phyloP scores from a whole-genome alignment of 2,329 filamentous ascomycete genomes.

The Verruconis gallopava region DNA sequence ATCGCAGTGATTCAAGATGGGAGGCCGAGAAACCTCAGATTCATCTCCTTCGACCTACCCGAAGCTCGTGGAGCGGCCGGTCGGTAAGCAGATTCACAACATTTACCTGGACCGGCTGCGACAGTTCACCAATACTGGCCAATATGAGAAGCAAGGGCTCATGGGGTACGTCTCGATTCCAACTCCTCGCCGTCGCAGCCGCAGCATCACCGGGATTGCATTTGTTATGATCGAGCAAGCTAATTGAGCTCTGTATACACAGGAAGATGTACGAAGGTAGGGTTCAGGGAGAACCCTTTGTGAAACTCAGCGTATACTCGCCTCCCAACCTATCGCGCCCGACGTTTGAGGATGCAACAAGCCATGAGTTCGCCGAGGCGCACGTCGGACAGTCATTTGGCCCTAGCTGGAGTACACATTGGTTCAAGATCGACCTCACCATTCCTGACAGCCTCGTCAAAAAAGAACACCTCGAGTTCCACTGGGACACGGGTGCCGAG shows the following conservation, averaged over 20 bases:
- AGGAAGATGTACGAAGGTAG: constrained; percentile 62
- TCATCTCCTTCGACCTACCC: constrained; percentile 29
- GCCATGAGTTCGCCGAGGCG: constrained; percentile 63
- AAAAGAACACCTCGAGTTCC: constrained; percentile 79
- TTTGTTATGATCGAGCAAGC: no score
- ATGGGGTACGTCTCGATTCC: constrained; percentile 51
- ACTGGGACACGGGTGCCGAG: constrained; percentile 93
- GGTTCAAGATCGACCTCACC: constrained; percentile 76
- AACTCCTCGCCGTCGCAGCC: constrained; percentile 3
- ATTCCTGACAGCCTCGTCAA: constrained; percentile 60
- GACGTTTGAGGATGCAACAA: constrained; percentile 69
- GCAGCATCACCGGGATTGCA: no score
- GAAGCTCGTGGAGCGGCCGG: constrained; percentile 37
- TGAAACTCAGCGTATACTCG: constrained; percentile 78
- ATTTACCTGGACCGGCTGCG: constrained; percentile 77
- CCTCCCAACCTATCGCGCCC: constrained; percentile 69
- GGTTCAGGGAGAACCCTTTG: constrained; percentile 55
- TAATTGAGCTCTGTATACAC: no score
- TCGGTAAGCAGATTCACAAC: constrained; percentile 56
- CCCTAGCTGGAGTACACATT: constrained; percentile 94
- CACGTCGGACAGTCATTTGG: constrained; percentile 70
- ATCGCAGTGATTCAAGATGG: no score
- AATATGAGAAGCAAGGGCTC: constrained; percentile 61
- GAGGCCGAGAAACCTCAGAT: constrained; percentile 21
- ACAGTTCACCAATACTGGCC: constrained; percentile 63